These are phyloP conservation scores for Bacidia gigantensis DNA, from an alignment of 495 filamentous ascomycete species.

Conservation along the genomic window DNA sequence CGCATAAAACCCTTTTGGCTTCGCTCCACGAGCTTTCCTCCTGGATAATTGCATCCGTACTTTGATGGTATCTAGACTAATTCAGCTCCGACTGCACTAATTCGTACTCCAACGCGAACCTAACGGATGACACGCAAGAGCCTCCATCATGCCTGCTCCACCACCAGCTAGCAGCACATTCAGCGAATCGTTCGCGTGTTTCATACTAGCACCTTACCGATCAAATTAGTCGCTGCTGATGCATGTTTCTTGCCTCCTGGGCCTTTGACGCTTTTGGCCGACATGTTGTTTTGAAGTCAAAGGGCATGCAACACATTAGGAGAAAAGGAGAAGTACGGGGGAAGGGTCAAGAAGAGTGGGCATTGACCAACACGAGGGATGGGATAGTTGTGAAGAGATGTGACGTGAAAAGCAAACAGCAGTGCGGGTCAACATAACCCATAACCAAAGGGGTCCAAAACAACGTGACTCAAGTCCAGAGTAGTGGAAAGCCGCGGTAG, in stretches of 20 bases:
- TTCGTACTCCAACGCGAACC: constrained; percentile 39
- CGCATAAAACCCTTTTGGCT: constrained; percentile 72
- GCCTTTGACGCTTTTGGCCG: constrained; percentile 46
- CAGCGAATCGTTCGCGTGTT: not conserved
- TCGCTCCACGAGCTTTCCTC: constrained; percentile 70
- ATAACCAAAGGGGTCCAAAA: no score
- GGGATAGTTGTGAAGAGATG: no score
- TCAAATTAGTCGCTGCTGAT: constrained; percentile 81
- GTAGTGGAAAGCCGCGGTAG: not conserved
- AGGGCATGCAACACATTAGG: not conserved
- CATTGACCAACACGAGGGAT: no score
- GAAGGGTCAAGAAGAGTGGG: no score
- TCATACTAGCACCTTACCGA: constrained; percentile 43
- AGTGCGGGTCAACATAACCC: no score
- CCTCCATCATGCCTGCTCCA: constrained; percentile 98
- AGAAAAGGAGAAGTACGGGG: no score
- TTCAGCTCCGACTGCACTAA: not conserved
- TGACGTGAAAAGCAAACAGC: no score
- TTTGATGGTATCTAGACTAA: constrained; percentile 73
- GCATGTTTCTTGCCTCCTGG: constrained; percentile 63
- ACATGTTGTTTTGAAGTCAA: constrained; percentile 32
- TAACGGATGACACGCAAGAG: constrained; percentile 88
- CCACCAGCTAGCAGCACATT: constrained; percentile 62
- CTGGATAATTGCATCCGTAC: constrained; percentile 98
- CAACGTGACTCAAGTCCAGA: not conserved